Base-by-base conservation (phyloP, 75 land plant species). In the Cupressus sempervirens region DNA sequence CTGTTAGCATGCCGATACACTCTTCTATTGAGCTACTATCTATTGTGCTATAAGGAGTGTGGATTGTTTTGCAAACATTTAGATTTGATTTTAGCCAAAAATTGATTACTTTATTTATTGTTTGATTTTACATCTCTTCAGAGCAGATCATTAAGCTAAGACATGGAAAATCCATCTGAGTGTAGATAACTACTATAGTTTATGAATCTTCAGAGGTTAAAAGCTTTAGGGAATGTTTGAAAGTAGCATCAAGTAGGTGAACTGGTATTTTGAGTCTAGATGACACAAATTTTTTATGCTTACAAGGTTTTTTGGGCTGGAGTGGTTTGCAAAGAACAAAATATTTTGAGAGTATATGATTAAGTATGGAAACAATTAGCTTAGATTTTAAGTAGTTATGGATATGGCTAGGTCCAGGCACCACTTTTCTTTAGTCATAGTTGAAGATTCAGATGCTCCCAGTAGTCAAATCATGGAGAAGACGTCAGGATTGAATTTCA, bases 351-450 rank as follows among this genome's bases (percentile, higher is more conserved):
- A 72, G 13, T 12, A 72, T 32, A 10, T 72, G 3, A 32, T 32
- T 72, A 72, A 11, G 32, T 32, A 32, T 32, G 35, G 4, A 72
- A 23, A n/a, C n/a, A 72, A 30, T 11, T 72, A 30, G 14, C 74
- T 72, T 72, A 11, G 74, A 62, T 62, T 62, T 62, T 8, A 62
- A 72, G 74, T 8, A 72, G 32, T 72, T 72, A 82, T 82, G 62
- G 83, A 82, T 54, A 82, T 82, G 83, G 30, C 83, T 32, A 82
- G 83, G 83, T 50, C 26, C n/a, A 82, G 83, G 38, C 62, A 65
- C 38, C 83, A 32, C 83, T 20, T 34, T 54, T 9, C 56, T 54
- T 35, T 65, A 1, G 54, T n/a, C 12, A 13, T 30, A 1, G 6
- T 82, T 82, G 83, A 82, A 82, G 54, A 45, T 81, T 14, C 7